Evolutionary conservation across 2,329 filamentous ascomycete genomes (phyloP), one percentile per base, ranked within the genome.

Genomic region (Colletotrichum trifolii): DNA sequence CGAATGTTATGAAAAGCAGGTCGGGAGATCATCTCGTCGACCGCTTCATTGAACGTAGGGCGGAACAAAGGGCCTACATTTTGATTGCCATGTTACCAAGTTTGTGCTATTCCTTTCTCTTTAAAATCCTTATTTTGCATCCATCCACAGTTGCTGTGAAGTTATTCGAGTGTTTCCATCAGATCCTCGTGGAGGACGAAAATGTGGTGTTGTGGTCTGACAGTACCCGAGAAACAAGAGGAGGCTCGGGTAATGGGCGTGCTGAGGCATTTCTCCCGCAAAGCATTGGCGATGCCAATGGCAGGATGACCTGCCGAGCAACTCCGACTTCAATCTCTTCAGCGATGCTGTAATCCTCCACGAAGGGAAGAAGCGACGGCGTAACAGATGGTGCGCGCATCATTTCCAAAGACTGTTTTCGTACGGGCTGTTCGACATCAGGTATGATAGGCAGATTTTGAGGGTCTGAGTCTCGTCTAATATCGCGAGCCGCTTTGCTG

Each of bases 381-480:
- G 72, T 69, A 8, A 75, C 67, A 8, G 73, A 75, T 1, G 66
- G 54, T 2, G 68, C 59, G 4, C 56, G 35, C 4, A 17, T 38
- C 2, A 71, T 74, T 39, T 64, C 60, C 7, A 45, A 39, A 11
- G 69, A 67, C 8, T 64, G 62, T 35, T 54, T 67, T 59, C n/a
- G 34, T 54, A 11, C 69, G 71, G n/a, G 56, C 54, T 13, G 66
- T 50, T 52, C 69, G 10, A 15, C 12, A n/a, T 49, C 45, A 8
- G 76, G 75, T 1, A 72, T 71, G 40, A 73, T 64, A 6, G 76
- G 76, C 2, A 78, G 57, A 3, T 74, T 72, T 2, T 73, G 68
- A 35, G 70, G 49, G 40, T 74, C 72, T 2, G 67, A 64, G 10
- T 69, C 68, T 25, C 56, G 43, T n/a, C 60, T 63, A 4, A 57